Evolutionary conservation across 257 asterid species (phyloP).

Genomic region (Capsicum rhomboideum): DNA sequence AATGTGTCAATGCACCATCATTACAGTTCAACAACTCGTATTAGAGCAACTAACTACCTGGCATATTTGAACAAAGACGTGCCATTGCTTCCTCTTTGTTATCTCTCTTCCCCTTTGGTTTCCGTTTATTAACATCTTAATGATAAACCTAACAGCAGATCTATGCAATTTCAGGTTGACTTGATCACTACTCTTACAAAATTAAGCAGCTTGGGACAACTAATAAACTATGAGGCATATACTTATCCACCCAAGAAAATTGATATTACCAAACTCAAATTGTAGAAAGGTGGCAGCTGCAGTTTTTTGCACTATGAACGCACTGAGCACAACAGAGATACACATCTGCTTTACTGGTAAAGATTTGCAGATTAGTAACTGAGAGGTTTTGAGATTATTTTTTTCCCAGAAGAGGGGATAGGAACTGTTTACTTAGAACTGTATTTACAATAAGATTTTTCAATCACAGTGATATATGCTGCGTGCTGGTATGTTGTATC

Average conservation of each 20-base stretch:
- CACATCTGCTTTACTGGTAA: not conserved
- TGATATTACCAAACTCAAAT: slow-evolving; percentile 66
- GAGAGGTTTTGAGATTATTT: not conserved
- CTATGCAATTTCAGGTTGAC: slow-evolving; percentile 57
- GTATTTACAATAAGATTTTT: not conserved
- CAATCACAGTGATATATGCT: not conserved
- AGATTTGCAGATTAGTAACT: not conserved
- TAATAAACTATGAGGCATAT: slow-evolving; percentile 86
- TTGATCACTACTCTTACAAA: slow-evolving; percentile 76
- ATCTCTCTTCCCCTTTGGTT: not conserved
- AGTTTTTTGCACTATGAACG: not conserved
- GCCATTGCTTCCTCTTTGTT: not conserved
- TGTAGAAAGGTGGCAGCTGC: slow-evolving; percentile 32
- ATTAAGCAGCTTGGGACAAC: slow-evolving; percentile 78
- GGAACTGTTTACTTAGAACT: not conserved
- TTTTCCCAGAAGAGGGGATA: not conserved
- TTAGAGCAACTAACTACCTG: not conserved
- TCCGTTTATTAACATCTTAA: too few species aligned
- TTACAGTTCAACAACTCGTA: not conserved
- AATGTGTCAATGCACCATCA: not conserved
- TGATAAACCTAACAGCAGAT: too few species aligned
- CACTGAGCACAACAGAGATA: not conserved
- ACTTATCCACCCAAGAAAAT: slow-evolving; percentile 52
- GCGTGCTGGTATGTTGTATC: not conserved
- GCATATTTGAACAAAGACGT: not conserved